These are phyloP conservation scores for Yamadazyma epiphylla DNA, from an alignment of 1,139 yeast species.

Conservation along the genomic window DNA sequence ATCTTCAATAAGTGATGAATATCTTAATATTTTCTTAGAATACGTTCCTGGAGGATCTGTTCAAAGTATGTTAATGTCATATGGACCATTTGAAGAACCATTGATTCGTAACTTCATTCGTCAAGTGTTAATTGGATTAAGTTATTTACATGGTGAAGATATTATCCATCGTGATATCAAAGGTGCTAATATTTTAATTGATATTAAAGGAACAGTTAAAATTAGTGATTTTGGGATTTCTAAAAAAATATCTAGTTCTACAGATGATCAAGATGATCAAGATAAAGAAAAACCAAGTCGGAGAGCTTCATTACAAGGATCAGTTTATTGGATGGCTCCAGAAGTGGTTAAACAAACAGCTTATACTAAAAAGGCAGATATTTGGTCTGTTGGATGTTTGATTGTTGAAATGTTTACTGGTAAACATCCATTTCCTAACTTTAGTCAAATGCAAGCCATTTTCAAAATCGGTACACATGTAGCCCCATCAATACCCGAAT, in stretches of 20 bases:
- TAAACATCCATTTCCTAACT: constrained; percentile 89
- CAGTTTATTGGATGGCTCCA: constrained; percentile 98
- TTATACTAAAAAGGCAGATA: constrained; percentile 86
- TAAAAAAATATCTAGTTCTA: constrained; percentile 52
- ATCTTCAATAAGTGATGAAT: constrained; percentile 67
- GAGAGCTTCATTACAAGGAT: constrained; percentile 86
- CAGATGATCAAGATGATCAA: constrained; percentile 21
- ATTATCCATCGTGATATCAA: constrained; percentile 90
- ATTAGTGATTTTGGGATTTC: constrained; percentile 95
- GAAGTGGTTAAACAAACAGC: constrained; percentile 92
- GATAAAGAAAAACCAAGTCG: constrained; percentile 37
- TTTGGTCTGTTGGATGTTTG: constrained; percentile 93
- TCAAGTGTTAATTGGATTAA: constrained; percentile 78
- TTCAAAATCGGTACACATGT: constrained; percentile 86
- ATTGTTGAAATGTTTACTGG: constrained; percentile 95
- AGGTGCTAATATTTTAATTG: constrained; percentile 89
- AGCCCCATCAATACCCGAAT: constrained; percentile 73
- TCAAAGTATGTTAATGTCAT: constrained; percentile 75
- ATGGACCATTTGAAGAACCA: constrained; percentile 93
- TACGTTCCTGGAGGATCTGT: constrained; percentile 98
- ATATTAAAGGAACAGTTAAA: constrained; percentile 85
- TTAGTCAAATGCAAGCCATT: constrained; percentile 93
- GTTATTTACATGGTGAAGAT: constrained; percentile 75
- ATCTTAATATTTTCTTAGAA: constrained; percentile 80
- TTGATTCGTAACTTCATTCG: constrained; percentile 77